Evolutionary conservation across 2,329 filamentous ascomycete species (phyloP).

Genomic region (Aspergillus jensenii): DNA sequence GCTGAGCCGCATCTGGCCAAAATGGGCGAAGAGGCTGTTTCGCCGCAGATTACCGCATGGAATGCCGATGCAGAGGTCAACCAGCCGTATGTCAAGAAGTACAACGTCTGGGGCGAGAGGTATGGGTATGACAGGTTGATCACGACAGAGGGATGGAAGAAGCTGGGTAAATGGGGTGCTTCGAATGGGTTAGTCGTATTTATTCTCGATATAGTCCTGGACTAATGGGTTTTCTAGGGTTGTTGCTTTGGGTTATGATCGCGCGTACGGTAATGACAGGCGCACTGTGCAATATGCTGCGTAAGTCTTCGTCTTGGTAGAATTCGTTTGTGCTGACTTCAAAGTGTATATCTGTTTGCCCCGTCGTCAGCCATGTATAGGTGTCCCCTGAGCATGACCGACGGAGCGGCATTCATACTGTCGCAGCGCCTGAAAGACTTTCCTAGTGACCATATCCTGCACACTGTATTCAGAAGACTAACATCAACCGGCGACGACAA

Average conservation of each 20-base stretch:
- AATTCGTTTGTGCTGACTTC: too few species aligned
- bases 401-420: slow-evolving; percentile 39
- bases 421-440: slow-evolving; percentile 9
- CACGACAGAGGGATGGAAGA: slow-evolving; percentile 65
- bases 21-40: slow-evolving; percentile 42
- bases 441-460: background rate
- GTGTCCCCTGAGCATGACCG: slow-evolving; percentile 65
- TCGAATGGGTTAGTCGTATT: slow-evolving; percentile 23
- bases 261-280: slow-evolving; percentile 20
- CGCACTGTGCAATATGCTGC: slow-evolving; percentile 26
- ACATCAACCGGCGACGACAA: background rate
- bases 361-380: too few species aligned
- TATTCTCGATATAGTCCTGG: too few species aligned
- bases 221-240: slow-evolving; percentile 14
- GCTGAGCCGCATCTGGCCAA: slow-evolving; percentile 52
- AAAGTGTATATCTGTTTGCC: slow-evolving; percentile 18
- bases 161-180: slow-evolving; percentile 35
- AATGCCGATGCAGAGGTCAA: slow-evolving; percentile 64
- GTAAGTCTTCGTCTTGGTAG: too few species aligned
- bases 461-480: slow-evolving; percentile 1
- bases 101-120: slow-evolving; percentile 60
- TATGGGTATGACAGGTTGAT: slow-evolving; percentile 58
- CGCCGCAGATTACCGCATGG: slow-evolving; percentile 28
- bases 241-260: slow-evolving; percentile 26
- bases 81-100: slow-evolving; percentile 59